Conservation (phyloP, 2,329 filamentous ascomycete genomes). For the Microdochium nivale region DNA sequence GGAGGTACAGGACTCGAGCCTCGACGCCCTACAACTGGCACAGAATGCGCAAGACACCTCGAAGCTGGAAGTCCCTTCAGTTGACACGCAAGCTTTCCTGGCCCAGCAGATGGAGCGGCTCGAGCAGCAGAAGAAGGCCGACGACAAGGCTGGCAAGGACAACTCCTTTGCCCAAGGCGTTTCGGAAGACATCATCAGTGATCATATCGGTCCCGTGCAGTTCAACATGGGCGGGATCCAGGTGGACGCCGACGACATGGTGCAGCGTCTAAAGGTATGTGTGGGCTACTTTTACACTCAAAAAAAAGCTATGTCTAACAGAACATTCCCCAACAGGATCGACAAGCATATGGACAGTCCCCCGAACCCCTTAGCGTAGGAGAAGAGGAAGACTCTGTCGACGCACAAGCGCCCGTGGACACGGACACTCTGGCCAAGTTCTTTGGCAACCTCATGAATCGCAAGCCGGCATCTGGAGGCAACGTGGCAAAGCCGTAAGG, state of each 20-base stretch:
- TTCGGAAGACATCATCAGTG: constrained; percentile 43
- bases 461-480: constrained; percentile 24
- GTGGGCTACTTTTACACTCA: not conserved
- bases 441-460: constrained; percentile 52
- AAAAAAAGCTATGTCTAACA: not conserved
- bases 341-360: constrained; percentile 42
- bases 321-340: constrained; percentile 34
- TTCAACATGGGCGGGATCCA: constrained; percentile 99
- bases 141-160: constrained; percentile 35
- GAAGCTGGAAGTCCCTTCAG: constrained; percentile 53
- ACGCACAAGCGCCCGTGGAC: constrained; percentile 33
- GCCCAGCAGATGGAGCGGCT: constrained; percentile 66
- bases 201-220: constrained; percentile 88
- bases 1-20: constrained; percentile 67
- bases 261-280: constrained; percentile 73
- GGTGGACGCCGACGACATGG: constrained; percentile 88
- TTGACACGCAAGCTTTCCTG: constrained; percentile 72
- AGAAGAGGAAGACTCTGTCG: constrained; percentile 24
- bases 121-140: constrained; percentile 52
- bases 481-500: not conserved
- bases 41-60: constrained; percentile 36
- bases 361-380: constrained; percentile 31
- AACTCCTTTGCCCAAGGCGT: constrained; percentile 16
- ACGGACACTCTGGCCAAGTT: constrained; percentile 51
- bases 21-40: constrained; percentile 48